A percentile compares a stretch with the other conserved stretches of the same genome.
Conservation (phyloP, 2,329 filamentous ascomycete species). For the Fusarium tuaranense region DNA sequence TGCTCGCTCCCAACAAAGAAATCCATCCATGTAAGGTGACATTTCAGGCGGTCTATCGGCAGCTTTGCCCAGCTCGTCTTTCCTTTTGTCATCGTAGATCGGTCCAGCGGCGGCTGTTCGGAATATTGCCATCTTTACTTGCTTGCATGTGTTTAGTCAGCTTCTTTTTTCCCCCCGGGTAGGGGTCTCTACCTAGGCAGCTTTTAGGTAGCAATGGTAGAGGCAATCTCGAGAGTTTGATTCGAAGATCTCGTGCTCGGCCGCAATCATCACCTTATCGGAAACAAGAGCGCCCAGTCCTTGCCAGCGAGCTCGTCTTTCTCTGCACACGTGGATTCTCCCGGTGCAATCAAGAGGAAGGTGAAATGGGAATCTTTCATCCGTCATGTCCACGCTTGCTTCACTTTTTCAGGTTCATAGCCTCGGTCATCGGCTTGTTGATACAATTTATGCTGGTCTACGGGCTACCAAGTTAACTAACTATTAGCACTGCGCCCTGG, state of each 20-base stretch:
- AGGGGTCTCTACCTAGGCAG: slow-evolving; percentile 10
- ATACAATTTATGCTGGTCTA: neutral
- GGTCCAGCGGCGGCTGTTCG: slow-evolving; percentile 5
- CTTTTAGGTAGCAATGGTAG: slow-evolving; percentile 27
- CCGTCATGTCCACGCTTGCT: neutral
- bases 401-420: neutral
- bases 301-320: neutral
- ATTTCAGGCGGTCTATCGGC: slow-evolving; percentile 1
- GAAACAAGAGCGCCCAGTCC: neutral
- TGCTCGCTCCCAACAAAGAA: neutral
- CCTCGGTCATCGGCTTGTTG: neutral
- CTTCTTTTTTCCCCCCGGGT: neutral
- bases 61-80: neutral
- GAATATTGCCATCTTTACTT: neutral
- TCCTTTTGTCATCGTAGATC: slow-evolving; percentile 13
- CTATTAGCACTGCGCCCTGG: neutral
- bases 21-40: slow-evolving; percentile 5
- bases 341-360: neutral
- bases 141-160: slow-evolving; percentile 30
- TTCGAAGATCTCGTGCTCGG: slow-evolving; percentile 7
- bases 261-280: neutral
- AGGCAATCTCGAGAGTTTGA: slow-evolving; percentile 2
- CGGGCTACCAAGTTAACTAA: no score
- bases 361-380: neutral
- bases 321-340: neutral